Evolutionary conservation across 768 basidiomycete species (phyloP), one percentile per base, ranked within the genome.

Genomic region (Panaeolus cyanescens): DNA sequence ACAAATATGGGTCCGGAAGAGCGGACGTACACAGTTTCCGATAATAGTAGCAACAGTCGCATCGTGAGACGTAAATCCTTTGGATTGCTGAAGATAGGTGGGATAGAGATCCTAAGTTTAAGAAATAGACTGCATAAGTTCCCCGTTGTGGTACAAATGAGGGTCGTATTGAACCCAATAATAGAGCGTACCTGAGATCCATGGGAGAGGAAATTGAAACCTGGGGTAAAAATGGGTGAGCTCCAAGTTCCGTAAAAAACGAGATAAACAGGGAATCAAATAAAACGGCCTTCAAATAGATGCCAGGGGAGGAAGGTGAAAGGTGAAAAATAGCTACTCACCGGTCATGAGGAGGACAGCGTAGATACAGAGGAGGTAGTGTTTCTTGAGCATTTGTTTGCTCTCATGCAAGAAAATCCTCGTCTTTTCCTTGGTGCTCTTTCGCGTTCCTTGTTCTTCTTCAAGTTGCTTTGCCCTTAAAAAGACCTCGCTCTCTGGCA

Each of bases 321-420:
- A 10, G 31, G 33, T 20, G 36, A 30, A 31, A 45, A 58, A 64
- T 75, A 7, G 22, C 32, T 40, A n/a, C 61, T 31, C 59, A 80
- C 83, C 83, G 1, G 88, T 87, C 91, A 95, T 92, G 59, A 95
- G 82, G 54, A 94, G 75, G 19, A 95, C 83, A 1, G 91, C 90
- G 68, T 95, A 96, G 55, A 95, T 86, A 70, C 91, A 93, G 32
- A 91, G 70, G 12, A 86, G 64, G 94, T 93, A 96, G 70, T 97
- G 92, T 12, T 67, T 73, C 77, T 85, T 92, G 31, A 96, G 75
- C 93, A 96, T 96, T 58, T 75, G 77, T 60, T 82, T 80, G 0
- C 87, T 85, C 73, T 95, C 93, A 56, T 73, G 80, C 8, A 95
- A 32, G 81, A 98, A 97, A 1, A 85, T 71, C 70, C 75, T 80